These are phyloP conservation scores for Aspergillus olivimuriae DNA, from an alignment of 495 filamentous ascomycete species.

Conservation along the genomic window DNA sequence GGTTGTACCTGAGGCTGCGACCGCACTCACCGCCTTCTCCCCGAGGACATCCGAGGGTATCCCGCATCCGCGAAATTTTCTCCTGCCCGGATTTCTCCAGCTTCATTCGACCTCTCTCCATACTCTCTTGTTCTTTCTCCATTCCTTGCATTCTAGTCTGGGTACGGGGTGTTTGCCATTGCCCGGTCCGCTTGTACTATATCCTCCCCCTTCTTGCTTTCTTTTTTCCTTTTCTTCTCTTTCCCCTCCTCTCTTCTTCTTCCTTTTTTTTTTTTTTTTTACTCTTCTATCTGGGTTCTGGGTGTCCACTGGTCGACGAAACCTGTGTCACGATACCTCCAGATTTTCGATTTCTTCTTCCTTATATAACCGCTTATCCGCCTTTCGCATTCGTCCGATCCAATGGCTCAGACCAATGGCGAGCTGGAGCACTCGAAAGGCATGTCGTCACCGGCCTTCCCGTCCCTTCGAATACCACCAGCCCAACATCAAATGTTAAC, in stretches of 20 bases:
- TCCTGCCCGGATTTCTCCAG: constrained; percentile 18
- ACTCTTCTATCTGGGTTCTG: constrained; percentile 4
- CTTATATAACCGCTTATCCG: constrained; percentile 6
- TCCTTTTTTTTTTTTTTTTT: constrained; percentile 17
- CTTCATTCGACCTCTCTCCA: too few relatives aligned
- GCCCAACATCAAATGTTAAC: constrained; percentile 16
- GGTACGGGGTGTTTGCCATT: constrained; percentile 39
- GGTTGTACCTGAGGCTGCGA: too few relatives aligned
- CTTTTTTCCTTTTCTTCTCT: constrained; percentile 23
- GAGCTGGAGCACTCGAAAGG: constrained; percentile 39
- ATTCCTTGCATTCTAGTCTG: constrained; percentile 25
- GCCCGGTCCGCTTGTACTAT: constrained; percentile 35
- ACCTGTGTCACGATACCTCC: constrained; percentile 7
- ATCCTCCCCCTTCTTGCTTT: constrained; percentile 20
- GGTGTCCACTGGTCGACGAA: constrained; percentile 7
- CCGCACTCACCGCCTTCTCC: constrained; percentile 23
- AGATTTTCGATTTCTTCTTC: constrained; percentile 14
- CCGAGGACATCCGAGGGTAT: constrained; percentile 42
- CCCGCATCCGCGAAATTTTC: constrained; percentile 43
- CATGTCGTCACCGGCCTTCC: constrained; percentile 15
- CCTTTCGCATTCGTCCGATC: constrained; percentile 17
- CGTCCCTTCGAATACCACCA: not conserved
- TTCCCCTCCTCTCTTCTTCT: constrained; percentile 14
- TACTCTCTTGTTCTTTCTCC: constrained; percentile 17
- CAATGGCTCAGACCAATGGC: constrained; percentile 40